Conservation (phyloP, 2,329 filamentous ascomycete species). For the Macrophomina pseudophaseolina region DNA sequence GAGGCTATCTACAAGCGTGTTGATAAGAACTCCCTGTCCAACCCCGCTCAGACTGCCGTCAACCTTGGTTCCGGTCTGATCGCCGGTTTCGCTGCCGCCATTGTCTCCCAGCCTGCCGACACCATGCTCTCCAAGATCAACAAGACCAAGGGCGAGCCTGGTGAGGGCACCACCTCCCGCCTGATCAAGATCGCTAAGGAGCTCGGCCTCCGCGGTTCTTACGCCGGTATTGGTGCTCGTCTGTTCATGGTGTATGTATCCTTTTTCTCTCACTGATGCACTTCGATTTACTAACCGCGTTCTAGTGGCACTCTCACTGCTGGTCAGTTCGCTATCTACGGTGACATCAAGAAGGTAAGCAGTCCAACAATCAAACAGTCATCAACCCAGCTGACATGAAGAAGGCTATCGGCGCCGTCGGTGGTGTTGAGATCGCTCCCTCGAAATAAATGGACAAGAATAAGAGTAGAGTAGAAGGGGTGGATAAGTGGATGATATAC, state of each 20-base stretch:
- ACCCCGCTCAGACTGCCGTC: slow-evolving; percentile 74
- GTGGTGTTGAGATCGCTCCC: slow-evolving; percentile 25
- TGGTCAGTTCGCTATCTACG: slow-evolving; percentile 85
- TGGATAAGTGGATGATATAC: background rate
- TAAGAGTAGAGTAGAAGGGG: background rate
- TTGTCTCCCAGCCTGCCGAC: slow-evolving; percentile 88
- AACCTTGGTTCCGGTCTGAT: slow-evolving; percentile 87
- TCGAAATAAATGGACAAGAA: slow-evolving; percentile 7
- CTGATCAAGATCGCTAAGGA: slow-evolving; percentile 88
- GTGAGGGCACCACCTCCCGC: slow-evolving; percentile 80
- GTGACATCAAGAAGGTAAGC: slow-evolving; percentile 65
- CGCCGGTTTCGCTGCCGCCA: slow-evolving; percentile 83
- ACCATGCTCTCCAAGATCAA: slow-evolving; percentile 97
- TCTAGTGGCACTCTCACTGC: slow-evolving; percentile 64
- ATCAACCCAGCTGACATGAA: slow-evolving; percentile 59
- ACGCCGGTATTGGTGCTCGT: slow-evolving; percentile 80
- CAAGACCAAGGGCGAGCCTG: slow-evolving; percentile 87
- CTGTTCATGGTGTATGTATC: slow-evolving; percentile 62
- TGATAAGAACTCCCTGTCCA: slow-evolving; percentile 73
- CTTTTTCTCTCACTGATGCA: background rate
- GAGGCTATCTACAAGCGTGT: slow-evolving; percentile 71
- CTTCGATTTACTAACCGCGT: slow-evolving; percentile 8
- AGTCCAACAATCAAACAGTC: no score
- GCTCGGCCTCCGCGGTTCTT: slow-evolving; percentile 79
- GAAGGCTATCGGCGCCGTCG: slow-evolving; percentile 50